phyloP scores from a whole-genome alignment of 257 asterid species.

The Linaria vulgaris region DNA sequence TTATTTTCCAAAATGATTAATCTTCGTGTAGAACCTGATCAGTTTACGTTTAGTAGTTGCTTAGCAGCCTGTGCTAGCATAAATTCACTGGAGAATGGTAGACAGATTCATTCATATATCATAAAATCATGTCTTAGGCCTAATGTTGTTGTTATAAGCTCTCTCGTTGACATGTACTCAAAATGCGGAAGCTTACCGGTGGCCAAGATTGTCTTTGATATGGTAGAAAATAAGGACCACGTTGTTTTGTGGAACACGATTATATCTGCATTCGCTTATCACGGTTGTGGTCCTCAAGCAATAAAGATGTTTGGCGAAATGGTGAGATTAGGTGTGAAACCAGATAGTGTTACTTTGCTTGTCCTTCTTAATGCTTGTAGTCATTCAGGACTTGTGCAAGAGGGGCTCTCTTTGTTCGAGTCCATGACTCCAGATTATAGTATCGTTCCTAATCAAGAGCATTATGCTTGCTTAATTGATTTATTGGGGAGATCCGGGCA shows the following conservation, averaged over 20 bases:
- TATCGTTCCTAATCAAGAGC: slow-evolving; percentile 53
- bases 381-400: slow-evolving; percentile 52
- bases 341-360: slow-evolving; percentile 54
- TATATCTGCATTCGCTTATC: slow-evolving; percentile 61
- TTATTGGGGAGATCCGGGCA: slow-evolving; percentile 55
- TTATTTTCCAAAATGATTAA: slow-evolving; percentile 47
- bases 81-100: slow-evolving; percentile 46
- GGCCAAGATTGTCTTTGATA: slow-evolving; percentile 48
- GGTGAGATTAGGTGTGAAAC: slow-evolving; percentile 55
- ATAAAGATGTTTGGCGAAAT: slow-evolving; percentile 40
- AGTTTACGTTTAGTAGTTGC: slow-evolving; percentile 57
- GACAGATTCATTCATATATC: slow-evolving; percentile 64
- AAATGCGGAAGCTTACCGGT: slow-evolving; percentile 57
- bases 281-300: slow-evolving; percentile 61
- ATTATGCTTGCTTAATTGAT: slow-evolving; percentile 63
- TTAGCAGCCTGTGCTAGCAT: slow-evolving; percentile 62
- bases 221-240: slow-evolving; percentile 41
- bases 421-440: slow-evolving; percentile 43
- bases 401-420: slow-evolving; percentile 52
- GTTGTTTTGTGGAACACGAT: slow-evolving; percentile 66
- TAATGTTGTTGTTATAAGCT: slow-evolving; percentile 52
- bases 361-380: slow-evolving; percentile 65
- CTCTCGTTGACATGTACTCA: slow-evolving; percentile 75
- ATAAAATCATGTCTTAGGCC: slow-evolving; percentile 47
- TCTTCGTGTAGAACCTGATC: slow-evolving; percentile 53